Conservation (phyloP, 2,329 filamentous ascomycete species). For the Fusarium papillatum region DNA sequence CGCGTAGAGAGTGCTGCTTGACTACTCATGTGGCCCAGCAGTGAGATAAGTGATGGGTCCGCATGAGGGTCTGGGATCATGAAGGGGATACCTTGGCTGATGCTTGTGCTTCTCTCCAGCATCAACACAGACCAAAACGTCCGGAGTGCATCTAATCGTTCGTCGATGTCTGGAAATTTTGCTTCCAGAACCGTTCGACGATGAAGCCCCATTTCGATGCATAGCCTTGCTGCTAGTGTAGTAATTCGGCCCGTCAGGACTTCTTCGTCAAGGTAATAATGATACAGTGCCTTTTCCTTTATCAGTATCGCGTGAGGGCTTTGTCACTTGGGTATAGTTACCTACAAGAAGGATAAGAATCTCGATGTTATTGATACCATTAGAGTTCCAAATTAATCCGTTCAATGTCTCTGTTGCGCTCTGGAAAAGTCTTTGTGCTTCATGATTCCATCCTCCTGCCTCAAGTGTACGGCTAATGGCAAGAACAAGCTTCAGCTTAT, state of each 20-base stretch:
- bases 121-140: not conserved
- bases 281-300: not conserved
- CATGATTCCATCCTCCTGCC: not conserved
- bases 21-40: not conserved
- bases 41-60: not conserved
- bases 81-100: not conserved
- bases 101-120: not conserved
- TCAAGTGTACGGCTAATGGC: not conserved
- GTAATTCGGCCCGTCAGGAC: not conserved
- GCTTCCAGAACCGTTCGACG: not conserved
- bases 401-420: not conserved
- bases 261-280: not conserved
- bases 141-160: not conserved
- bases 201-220: not conserved
- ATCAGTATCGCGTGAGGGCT: not conserved
- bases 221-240: not conserved
- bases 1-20: not conserved
- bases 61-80: not conserved
- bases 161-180: not conserved
- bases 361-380: not conserved
- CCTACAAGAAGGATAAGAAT: not conserved
- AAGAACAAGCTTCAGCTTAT: not conserved
- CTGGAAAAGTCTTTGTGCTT: not conserved
- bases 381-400: not conserved
- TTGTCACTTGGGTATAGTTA: not conserved